Evolutionary conservation across 2,329 filamentous ascomycete species (phyloP).

Genomic region (Trichoderma atroviride): DNA sequence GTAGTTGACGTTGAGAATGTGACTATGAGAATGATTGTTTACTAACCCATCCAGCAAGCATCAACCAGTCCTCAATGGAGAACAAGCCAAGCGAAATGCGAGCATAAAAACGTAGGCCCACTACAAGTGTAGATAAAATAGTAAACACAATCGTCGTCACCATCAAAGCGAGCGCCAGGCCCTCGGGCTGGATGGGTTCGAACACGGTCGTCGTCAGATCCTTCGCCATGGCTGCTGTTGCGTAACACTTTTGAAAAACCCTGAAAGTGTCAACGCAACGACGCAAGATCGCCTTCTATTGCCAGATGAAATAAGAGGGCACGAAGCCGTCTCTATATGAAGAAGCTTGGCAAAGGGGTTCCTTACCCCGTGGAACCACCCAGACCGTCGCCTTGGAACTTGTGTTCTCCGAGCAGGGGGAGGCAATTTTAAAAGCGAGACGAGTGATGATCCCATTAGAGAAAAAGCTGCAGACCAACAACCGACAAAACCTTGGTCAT

Average conservation of each 20-base stretch:
- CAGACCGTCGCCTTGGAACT: not conserved
- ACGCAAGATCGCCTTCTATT: not conserved
- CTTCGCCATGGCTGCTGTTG: not conserved
- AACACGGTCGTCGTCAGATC: slow-evolving; percentile 3
- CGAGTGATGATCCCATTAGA: not conserved
- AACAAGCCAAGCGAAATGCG: not conserved
- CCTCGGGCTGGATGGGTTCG: not conserved
- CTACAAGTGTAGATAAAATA: not conserved
- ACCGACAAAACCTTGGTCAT: not conserved
- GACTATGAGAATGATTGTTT: not conserved
- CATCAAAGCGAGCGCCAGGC: slow-evolving; percentile 1
- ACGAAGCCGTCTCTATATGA: not conserved
- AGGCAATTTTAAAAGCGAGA: not conserved
- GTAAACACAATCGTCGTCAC: slow-evolving; percentile 1
- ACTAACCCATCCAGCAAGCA: slow-evolving; percentile 3
- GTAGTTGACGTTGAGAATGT: not conserved
- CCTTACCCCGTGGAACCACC: not conserved
- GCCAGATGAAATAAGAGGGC: not conserved
- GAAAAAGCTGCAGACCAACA: not conserved
- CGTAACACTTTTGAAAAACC: not conserved
- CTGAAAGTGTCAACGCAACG: not conserved
- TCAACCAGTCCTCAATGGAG: not conserved
- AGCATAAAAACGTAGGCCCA: not conserved
- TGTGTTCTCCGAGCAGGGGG: not conserved
- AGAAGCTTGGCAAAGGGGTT: not conserved